Evolutionary conservation across 176 grass and related monocot species (phyloP).

Genomic region (Themeda triandra): DNA sequence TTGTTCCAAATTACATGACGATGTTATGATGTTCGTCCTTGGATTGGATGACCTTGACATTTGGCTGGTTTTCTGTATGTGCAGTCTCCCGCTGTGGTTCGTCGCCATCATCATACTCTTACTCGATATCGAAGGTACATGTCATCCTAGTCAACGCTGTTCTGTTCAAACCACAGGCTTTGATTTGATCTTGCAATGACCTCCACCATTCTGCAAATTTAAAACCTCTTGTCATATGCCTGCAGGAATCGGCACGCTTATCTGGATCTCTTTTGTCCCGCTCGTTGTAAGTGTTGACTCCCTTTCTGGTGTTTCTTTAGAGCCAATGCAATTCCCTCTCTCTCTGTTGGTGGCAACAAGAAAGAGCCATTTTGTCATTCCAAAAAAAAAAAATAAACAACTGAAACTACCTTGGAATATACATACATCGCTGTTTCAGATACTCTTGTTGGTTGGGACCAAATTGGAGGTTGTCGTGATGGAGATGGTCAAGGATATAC

Average conservation of each 20-base stretch:
- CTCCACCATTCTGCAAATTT: neutral
- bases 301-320: neutral
- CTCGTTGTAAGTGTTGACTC: constrained; percentile 41
- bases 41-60: constrained; percentile 4
- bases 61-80: neutral
- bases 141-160: too few relatives aligned
- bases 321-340: neutral
- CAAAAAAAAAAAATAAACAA: neutral
- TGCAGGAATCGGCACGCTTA: constrained; percentile 33
- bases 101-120: constrained; percentile 57
- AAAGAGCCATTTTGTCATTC: neutral
- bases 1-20: neutral
- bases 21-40: neutral
- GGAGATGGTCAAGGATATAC: constrained; percentile 85
- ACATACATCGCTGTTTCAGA: constrained; percentile 29
- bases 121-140: constrained; percentile 35
- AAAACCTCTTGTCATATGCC: neutral
- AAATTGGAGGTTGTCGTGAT: constrained; percentile 86
- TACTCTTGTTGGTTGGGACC: constrained; percentile 65
- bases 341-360: neutral
- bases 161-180: neutral
- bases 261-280: constrained; percentile 52
- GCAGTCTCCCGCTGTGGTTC: constrained; percentile 62
- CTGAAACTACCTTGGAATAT: neutral
- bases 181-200: neutral